Base-by-base conservation (phyloP, 345 rosid genomes). In the Alliaria petiolata region DNA sequence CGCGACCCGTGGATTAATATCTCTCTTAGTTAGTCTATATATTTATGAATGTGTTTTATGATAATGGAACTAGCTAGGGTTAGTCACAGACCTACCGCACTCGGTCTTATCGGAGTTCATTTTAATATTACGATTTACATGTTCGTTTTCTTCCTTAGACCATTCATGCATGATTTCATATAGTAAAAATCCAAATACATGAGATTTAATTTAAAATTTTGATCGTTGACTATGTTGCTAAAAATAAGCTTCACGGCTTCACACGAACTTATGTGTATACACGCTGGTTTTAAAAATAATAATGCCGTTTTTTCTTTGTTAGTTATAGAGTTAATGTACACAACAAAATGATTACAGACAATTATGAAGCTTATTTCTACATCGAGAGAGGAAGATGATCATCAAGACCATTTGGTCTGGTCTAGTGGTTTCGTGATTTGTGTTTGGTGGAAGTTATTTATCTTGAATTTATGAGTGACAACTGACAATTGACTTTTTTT, bases 391-490 rank as follows among this genome's bases (percentile, higher is more conserved):
- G 28, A 67, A 44, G 39, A 15, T 65, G 46, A 52, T 45, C 63
- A 44, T 28, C 22, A 62, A 42, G 30, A 54, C 14, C 70, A 64
- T 55, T 70, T 64, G 71, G 40, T 63, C 8, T 35, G 64, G 65
- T 72, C n/a, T n/a, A n/a, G n/a, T n/a, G 65, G 39, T 44, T 44
- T 72, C 8, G 42, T 54, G 56, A 44, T 22, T 54, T 57, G 28
- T 68, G 54, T 44, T 19, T 33, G 56, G 64, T 68, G 28, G 13
- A 68, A 56, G 54, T 17, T 67, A n/a, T n/a, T n/a, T n/a, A n/a
- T n/a, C n/a, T n/a, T n/a, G n/a, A n/a, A n/a, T n/a, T n/a, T n/a
- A n/a, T n/a, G n/a, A n/a, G n/a, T n/a, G n/a, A n/a, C n/a, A n/a
- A n/a, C n/a, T n/a, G 25, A 22, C 25, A 22, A 1, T 22, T 22